Conservation (phyloP, 306 rosid genomes). For the Elaeagnus macrophylla region DNA sequence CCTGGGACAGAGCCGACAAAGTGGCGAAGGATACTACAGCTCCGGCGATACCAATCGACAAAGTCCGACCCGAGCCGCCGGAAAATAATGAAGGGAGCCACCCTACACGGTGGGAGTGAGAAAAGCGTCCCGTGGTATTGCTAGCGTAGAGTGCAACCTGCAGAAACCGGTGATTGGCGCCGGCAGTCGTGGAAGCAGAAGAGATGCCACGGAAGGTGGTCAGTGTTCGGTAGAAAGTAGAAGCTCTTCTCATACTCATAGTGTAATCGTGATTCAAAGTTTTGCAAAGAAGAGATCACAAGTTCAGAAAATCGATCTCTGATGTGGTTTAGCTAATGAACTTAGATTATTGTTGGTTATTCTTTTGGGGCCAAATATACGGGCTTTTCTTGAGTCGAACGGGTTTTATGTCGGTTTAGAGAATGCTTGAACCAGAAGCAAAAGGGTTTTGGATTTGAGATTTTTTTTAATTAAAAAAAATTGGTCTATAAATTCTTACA, state of each 20-base stretch:
- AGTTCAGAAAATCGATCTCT: too few species aligned
- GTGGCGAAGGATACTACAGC: slow-evolving; percentile 33
- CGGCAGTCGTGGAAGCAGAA: slow-evolving; percentile 9
- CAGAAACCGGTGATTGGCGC: slow-evolving; percentile 35
- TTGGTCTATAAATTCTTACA: too few species aligned
- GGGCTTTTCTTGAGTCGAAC: too few species aligned
- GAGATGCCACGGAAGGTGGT: slow-evolving; percentile 31
- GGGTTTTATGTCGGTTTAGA: too few species aligned
- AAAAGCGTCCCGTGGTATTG: slow-evolving; percentile 15
- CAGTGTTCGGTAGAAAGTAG: slow-evolving; percentile 41
- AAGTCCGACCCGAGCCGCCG: slow-evolving; percentile 9
- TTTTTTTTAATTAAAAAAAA: too few species aligned
- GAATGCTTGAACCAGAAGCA: too few species aligned
- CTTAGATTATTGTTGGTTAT: too few species aligned
- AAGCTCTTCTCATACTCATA: not conserved
- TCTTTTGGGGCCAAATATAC: too few species aligned
- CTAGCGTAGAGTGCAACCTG: slow-evolving; percentile 42
- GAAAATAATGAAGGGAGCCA: slow-evolving; percentile 28
- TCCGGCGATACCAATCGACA: slow-evolving; percentile 50
- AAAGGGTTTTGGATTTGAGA: too few species aligned
- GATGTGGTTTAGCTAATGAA: too few species aligned
- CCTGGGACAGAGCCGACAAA: slow-evolving; percentile 30
- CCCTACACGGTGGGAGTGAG: slow-evolving; percentile 27
- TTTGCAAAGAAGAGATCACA: too few species aligned
- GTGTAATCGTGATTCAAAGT: too few species aligned